Evolutionary conservation across 1,284 basidiomycete species (phyloP), one percentile per base, ranked within the genome.

Genomic region (Neonothopanus nambi): DNA sequence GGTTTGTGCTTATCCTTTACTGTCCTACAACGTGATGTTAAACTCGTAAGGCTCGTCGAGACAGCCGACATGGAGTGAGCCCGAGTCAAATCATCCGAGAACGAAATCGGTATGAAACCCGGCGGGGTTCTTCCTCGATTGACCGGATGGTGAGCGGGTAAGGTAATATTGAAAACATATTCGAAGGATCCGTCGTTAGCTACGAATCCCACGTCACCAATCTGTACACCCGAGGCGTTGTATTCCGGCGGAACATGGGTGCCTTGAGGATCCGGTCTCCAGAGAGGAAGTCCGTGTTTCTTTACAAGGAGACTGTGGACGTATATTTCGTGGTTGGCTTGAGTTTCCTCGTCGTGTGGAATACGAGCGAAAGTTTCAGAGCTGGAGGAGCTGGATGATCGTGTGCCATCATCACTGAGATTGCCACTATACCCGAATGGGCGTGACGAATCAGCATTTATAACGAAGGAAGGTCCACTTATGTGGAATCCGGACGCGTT

Each of bases 121-220:
- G 21, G 18, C 21, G 50, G 50, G 11, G 43, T 41, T 11, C 50
- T 15, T 37, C 40, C 41, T 24, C 15, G 23, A 39, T 51, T 51
- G 7, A 42, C 18, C 3, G 50, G 40, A 39, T 43, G 24, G 23
- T 37, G 20, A 2, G 50, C 40, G 6, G 40, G 40, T 3, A 42
- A 18, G 20, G 24, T 43, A 23, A 51, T 44, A 33, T 51, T 51
- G 50, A 51, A 51, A n/a, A 51, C 13, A 24, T 51, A 51, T 8
- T 51, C 40, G 30, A 51, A 51, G 2, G 40, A 18, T 26, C 50
- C 50, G 15, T 43, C 21, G 17, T 33, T 35, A 17, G 44, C n/a
- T 35, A 7, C 30, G 11, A 35, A 46, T n/a, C 26, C 44, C 24
- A 44, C 23, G 23, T 44, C 42, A 23, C 42, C 42, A 13, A 44